Conservation (phyloP, 2,329 filamentous ascomycete species). For the Cyanodermella asteris region DNA sequence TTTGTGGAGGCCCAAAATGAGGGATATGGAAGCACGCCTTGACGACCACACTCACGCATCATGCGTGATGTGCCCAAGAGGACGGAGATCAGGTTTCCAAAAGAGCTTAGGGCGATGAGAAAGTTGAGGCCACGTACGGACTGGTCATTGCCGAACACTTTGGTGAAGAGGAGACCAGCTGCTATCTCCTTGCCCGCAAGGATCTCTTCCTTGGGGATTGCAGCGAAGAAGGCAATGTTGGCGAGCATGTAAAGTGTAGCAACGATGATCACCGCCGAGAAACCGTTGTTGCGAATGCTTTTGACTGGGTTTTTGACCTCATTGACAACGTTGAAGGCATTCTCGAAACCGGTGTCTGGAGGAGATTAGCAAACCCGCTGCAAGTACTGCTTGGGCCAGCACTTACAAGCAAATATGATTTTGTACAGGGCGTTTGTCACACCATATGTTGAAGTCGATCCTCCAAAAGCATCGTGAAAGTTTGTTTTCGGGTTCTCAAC, state of each 20-base stretch:
- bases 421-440: slow-evolving; percentile 37
- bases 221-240: slow-evolving; percentile 40
- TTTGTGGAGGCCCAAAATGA: slow-evolving; percentile 39
- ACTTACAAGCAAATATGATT: slow-evolving; percentile 38
- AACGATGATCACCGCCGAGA: slow-evolving; percentile 28
- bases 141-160: slow-evolving; percentile 29
- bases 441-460: slow-evolving; percentile 24
- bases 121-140: slow-evolving; percentile 34
- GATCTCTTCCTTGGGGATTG: slow-evolving; percentile 33
- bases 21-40: slow-evolving; percentile 39
- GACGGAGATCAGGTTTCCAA: slow-evolving; percentile 36
- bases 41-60: slow-evolving; percentile 39
- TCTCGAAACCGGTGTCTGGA: slow-evolving; percentile 33
- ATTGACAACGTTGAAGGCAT: slow-evolving; percentile 40
- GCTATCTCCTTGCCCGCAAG: slow-evolving; percentile 29
- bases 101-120: slow-evolving; percentile 33
- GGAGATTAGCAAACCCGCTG: too few species aligned
- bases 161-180: slow-evolving; percentile 36
- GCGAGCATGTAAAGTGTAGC: slow-evolving; percentile 34
- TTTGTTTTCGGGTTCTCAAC: slow-evolving; percentile 30
- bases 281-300: slow-evolving; percentile 28
- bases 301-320: slow-evolving; percentile 38
- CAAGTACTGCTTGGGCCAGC: too few species aligned
- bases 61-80: slow-evolving; percentile 32
- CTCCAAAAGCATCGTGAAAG: slow-evolving; percentile 32